A percentile compares a stretch with the other conserved stretches of the same genome.
These are phyloP conservation scores for Jacaranda mimosifolia DNA, from an alignment of 257 asterid genomes.

Conservation along the genomic window DNA sequence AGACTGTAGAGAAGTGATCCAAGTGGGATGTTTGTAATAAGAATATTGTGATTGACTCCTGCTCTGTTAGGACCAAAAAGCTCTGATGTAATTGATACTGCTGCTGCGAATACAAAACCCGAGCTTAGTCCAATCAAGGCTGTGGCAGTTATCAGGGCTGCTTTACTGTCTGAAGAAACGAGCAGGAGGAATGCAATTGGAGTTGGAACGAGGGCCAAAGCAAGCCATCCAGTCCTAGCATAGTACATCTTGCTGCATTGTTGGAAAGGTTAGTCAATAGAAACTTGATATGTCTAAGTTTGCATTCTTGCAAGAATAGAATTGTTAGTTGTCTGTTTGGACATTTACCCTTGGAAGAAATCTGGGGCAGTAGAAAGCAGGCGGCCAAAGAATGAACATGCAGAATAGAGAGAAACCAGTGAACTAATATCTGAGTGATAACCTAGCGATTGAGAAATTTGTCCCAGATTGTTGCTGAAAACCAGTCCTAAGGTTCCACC, in stretches of 20 bases:
- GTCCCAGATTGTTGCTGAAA: constrained; percentile 76
- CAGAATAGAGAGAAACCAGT: constrained; percentile 67
- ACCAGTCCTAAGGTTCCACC: constrained; percentile 73
- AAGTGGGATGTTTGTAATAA: constrained; percentile 70
- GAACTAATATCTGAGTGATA: constrained; percentile 46
- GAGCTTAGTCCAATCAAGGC: constrained; percentile 70
- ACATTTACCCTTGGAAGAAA: constrained; percentile 53
- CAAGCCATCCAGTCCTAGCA: constrained; percentile 70
- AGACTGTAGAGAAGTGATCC: constrained; percentile 73
- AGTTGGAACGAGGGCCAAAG: constrained; percentile 58
- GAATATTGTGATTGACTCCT: constrained; percentile 72
- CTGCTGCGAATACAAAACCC: constrained; percentile 65
- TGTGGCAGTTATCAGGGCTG: constrained; percentile 51
- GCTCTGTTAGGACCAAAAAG: constrained; percentile 72
- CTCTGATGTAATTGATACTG: constrained; percentile 70
- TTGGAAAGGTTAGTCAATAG: constrained; percentile 3
- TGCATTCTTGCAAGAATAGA: neutral
- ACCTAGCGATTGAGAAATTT: constrained; percentile 70
- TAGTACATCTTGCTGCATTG: constrained; percentile 58
- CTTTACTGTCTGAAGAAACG: constrained; percentile 49
- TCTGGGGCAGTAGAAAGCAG: constrained; percentile 68
- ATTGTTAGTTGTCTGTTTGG: neutral
- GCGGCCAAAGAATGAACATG: constrained; percentile 78
- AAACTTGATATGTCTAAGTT: neutral
- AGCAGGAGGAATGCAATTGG: constrained; percentile 64